A percentile compares a stretch with the other conserved stretches of the same genome.
These are phyloP conservation scores for Aureobasidium vineae DNA, from an alignment of 2,329 filamentous ascomycete genomes.

Conservation along the genomic window DNA sequence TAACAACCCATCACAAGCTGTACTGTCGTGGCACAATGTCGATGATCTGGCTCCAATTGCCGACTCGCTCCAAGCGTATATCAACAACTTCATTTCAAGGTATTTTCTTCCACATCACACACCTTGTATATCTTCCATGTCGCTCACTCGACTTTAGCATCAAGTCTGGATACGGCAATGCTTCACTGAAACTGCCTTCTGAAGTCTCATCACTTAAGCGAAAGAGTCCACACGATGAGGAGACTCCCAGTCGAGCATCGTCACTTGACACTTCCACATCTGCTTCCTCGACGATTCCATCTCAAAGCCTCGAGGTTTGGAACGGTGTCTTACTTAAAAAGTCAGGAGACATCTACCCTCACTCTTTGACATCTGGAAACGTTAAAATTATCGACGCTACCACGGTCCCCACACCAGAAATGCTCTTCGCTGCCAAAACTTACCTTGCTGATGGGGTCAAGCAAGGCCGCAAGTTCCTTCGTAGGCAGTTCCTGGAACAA, in stretches of 20 bases:
- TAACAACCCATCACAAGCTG: conserved; percentile 30
- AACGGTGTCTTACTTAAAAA: conserved; percentile 44
- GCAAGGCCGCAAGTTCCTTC: conserved; percentile 40
- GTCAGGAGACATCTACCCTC: conserved; percentile 41
- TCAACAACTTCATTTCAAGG: conserved; percentile 34
- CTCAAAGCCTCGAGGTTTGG: conserved; percentile 36
- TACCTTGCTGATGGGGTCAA: conserved; percentile 31
- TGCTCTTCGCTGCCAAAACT: conserved; percentile 37
- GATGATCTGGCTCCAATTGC: conserved; percentile 43
- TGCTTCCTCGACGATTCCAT: background rate
- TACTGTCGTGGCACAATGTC: conserved; percentile 47
- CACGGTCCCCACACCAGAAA: conserved; percentile 40
- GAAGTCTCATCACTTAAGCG: conserved; percentile 31
- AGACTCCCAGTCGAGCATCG: background rate
- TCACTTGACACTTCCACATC: background rate
- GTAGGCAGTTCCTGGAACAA: conserved; percentile 40
- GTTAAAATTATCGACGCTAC: conserved; percentile 35
- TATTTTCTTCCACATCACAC: background rate
- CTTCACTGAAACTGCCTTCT: background rate
- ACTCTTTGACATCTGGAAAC: conserved; percentile 29
- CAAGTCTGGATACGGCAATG: background rate
- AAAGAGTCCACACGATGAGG: conserved; percentile 32
- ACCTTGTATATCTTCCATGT: background rate
- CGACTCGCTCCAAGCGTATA: conserved; percentile 45
- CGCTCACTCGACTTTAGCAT: background rate